Base-by-base conservation (phyloP, 345 rosid species). In the Laguncularia racemosa region DNA sequence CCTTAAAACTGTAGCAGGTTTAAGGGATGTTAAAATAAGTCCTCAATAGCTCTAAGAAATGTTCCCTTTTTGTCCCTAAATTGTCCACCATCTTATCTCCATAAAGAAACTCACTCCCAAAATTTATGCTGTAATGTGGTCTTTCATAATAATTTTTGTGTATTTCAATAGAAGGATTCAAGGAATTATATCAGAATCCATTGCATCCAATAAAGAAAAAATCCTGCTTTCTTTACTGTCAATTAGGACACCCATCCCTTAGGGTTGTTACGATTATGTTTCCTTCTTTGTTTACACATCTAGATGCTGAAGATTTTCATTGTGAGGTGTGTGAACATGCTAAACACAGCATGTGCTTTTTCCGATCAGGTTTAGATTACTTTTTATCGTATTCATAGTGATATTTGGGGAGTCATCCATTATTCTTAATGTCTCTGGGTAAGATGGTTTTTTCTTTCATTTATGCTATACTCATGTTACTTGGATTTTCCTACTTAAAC, bases 311-410 rank as follows among this genome's bases (percentile, higher is more conserved):
- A n/a, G 16, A 46, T 46, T 46, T 46, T 46, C 48, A 46, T 46
- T 46, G 10, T 46, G 48, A 46, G 9, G 48, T 9, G 48, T 46
- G 48, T 46, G 48, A 46, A 46, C 48, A 2, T 46, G 48, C 48
- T 46, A 46, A 46, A 46, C 10, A 46, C 10, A 46, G 16, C 10
- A 10, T 46, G 10, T 46, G 10, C 2, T 9, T 46, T 46, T 46
- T 46, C 10, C 48, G 16, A n/a, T 46, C 2, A 9, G 16, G 48
- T 51, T 51, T 51, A 3, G 3, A 4, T 20, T 20, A 3, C 6
- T 51, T 51, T 51, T 11, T 51, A 16, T 51, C 54, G 3, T 13
- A 51, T 51, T 51, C 54, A 51, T 16, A 51, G 54, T 51, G 54
- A 51, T 20, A 51, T 51, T 51, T 51, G 7, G 54, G 54, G 54